Percentiles rank a stretch among this genome's conserved stretches.
Evolutionary conservation across 352 stramenopile species (phyloP).

Genomic region (Plasmopara viticola): DNA sequence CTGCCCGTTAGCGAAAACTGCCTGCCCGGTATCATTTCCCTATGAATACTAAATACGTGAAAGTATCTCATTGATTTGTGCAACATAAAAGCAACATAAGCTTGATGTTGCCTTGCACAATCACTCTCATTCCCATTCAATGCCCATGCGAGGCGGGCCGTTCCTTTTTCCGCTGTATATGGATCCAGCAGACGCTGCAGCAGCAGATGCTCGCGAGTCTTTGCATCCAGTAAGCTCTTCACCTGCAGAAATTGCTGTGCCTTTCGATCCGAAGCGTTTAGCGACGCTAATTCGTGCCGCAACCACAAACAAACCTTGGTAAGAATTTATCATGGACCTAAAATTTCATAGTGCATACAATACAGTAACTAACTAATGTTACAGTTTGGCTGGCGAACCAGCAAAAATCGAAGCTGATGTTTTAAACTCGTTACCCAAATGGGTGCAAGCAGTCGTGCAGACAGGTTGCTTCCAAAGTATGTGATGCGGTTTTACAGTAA

Average conservation of each 20-base stretch:
- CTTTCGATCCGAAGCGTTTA: slow-evolving; percentile 34
- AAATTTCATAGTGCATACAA: background rate
- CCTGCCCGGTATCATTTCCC: too few relatives aligned
- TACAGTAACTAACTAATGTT: background rate
- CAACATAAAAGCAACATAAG: too few relatives aligned
- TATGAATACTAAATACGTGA: too few relatives aligned
- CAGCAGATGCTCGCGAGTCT: slow-evolving; percentile 17
- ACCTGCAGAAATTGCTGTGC: slow-evolving; percentile 7
- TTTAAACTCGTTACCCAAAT: slow-evolving; percentile 41
- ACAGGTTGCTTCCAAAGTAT: slow-evolving; percentile 47
- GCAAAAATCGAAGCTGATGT: slow-evolving; percentile 30
- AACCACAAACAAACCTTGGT: slow-evolving; percentile 38
- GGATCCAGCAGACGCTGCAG: slow-evolving; percentile 23
- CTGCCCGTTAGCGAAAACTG: too few relatives aligned
- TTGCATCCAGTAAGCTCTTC: slow-evolving; percentile 17
- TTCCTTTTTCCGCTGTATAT: slow-evolving; percentile 54
- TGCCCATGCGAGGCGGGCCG: background rate
- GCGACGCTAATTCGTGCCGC: slow-evolving; percentile 30
- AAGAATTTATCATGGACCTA: background rate
- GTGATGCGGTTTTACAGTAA: background rate
- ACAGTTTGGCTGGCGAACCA: slow-evolving; percentile 13
- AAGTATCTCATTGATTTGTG: too few relatives aligned
- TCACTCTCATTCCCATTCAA: background rate
- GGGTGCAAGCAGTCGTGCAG: slow-evolving; percentile 46
- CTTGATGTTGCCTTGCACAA: background rate